phyloP scores from a whole-genome alignment of 116 monocot species.

The Papilionanthe hybrid region DNA sequence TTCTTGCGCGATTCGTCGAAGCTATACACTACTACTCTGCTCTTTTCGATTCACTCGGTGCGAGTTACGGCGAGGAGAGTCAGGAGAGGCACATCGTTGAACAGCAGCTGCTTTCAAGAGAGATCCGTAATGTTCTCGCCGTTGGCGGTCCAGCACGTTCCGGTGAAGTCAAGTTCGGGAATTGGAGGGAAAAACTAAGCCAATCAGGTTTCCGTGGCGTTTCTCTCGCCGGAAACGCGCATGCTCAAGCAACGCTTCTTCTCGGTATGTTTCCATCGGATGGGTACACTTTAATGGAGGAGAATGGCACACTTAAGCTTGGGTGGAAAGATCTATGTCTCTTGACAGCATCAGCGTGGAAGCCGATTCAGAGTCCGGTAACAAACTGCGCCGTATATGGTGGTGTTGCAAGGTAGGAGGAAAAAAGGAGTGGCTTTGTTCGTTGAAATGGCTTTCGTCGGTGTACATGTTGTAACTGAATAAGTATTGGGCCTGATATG shows the following conservation, averaged over 20 bases:
- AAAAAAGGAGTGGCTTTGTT: background rate
- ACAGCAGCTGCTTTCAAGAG: slow-evolving; percentile 90
- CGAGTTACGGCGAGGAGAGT: slow-evolving; percentile 87
- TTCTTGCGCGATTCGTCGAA: slow-evolving; percentile 85
- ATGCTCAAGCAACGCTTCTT: slow-evolving; percentile 77
- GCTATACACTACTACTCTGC: slow-evolving; percentile 99
- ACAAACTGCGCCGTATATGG: background rate
- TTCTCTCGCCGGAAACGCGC: slow-evolving; percentile 80
- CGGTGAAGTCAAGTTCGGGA: slow-evolving; percentile 82
- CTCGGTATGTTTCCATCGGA: slow-evolving; percentile 94
- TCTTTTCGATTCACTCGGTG: slow-evolving; percentile 86
- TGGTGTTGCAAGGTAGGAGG: background rate
- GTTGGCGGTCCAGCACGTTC: slow-evolving; percentile 86
- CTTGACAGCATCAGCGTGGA: slow-evolving; percentile 87
- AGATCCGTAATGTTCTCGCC: slow-evolving; percentile 93
- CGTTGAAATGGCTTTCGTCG: background rate
- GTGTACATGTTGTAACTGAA: background rate
- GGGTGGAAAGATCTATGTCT: slow-evolving; percentile 96
- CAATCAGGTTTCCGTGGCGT: slow-evolving; percentile 78
- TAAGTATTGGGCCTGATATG: too few species aligned
- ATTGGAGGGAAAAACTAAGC: slow-evolving; percentile 85
- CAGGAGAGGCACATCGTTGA: slow-evolving; percentile 91
- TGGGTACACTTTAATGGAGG: slow-evolving; percentile 87
- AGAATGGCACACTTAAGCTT: slow-evolving; percentile 84
- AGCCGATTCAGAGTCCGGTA: slow-evolving; percentile 21